phyloP scores from a whole-genome alignment of 441 rosid species.

The Croton setiger region DNA sequence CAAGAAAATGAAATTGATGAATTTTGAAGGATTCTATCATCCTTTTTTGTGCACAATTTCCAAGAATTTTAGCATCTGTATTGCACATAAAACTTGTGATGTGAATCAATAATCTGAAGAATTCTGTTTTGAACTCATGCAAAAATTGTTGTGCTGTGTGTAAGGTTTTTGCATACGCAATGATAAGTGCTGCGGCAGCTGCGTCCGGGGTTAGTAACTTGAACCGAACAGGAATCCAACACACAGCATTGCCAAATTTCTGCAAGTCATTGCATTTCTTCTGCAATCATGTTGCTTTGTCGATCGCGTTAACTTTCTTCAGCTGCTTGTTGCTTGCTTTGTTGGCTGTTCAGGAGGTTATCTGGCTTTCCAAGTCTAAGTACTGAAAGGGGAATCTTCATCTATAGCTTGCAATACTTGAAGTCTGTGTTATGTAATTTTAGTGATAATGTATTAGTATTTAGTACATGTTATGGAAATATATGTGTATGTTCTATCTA shows the following conservation, averaged over 20 bases:
- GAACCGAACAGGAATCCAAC: constrained; percentile 76
- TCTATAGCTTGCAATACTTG: neutral
- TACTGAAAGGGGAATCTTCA: constrained; percentile 9
- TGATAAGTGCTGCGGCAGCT: constrained; percentile 78
- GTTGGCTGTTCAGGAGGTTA: constrained; percentile 51
- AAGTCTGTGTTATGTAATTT: neutral
- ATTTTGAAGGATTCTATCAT: neutral
- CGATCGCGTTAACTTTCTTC: constrained; percentile 65
- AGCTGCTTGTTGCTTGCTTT: constrained; percentile 56
- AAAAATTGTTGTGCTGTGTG: neutral
- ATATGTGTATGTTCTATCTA: neutral
- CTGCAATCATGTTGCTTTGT: constrained; percentile 65
- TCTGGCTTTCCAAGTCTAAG: constrained; percentile 55
- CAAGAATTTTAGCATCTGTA: neutral
- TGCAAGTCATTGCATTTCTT: constrained; percentile 65
- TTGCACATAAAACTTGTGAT: neutral
- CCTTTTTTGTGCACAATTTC: neutral
- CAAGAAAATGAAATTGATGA: neutral
- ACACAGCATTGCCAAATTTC: constrained; percentile 68
- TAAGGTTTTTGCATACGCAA: constrained; percentile 53
- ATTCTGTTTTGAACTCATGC: neutral
- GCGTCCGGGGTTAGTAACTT: constrained; percentile 76
- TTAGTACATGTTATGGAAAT: constrained; percentile 5
- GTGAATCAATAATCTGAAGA: neutral
- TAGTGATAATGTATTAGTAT: too few species aligned